Percentiles rank a stretch among this genome's conserved stretches.
Evolutionary conservation across 176 grass and related monocot species (phyloP).

Genomic region (Melocanna baccifera): DNA sequence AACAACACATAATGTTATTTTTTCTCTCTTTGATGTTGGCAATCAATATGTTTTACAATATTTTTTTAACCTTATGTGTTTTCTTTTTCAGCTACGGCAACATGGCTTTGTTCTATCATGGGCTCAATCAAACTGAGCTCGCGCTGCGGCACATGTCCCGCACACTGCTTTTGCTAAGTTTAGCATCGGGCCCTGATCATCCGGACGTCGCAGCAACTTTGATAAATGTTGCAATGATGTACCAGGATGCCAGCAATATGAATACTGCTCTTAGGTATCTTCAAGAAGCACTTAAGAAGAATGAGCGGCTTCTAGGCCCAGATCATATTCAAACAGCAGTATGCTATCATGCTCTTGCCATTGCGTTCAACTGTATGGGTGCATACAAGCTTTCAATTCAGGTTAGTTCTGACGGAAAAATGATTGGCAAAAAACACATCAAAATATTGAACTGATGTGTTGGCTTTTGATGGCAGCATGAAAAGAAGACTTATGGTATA

Average conservation of each 20-base stretch:
- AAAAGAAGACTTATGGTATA: conserved; percentile 89
- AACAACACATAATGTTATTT: neutral
- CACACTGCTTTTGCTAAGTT: conserved; percentile 71
- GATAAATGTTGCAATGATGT: conserved; percentile 99
- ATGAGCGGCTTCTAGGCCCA: conserved; percentile 75
- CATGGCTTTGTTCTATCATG: conserved; percentile 98
- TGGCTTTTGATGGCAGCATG: conserved; percentile 62
- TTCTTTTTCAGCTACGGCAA: conserved; percentile 89
- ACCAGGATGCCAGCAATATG: conserved; percentile 91
- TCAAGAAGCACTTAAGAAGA: conserved; percentile 92
- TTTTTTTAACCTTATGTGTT: conserved; percentile 11
- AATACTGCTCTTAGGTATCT: conserved; percentile 82
- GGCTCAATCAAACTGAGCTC: conserved; percentile 86
- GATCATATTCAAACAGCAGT: conserved; percentile 96
- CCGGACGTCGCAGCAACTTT: conserved; percentile 88
- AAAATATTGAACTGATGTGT: neutral
- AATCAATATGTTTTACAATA: neutral
- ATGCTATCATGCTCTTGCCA: conserved; percentile 96
- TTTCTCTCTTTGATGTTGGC: neutral
- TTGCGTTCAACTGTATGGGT: conserved; percentile 92
- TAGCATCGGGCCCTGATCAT: conserved; percentile 83
- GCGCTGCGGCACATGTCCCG: conserved; percentile 89
- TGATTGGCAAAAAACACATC: neutral
- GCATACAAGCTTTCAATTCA: conserved; percentile 93
- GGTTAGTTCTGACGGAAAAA: conserved; percentile 36